A percentile compares a stretch with the other conserved stretches of the same genome.
phyloP scores from a whole-genome alignment of 768 basidiomycete species.

The Asterophora lycoperdoides region DNA sequence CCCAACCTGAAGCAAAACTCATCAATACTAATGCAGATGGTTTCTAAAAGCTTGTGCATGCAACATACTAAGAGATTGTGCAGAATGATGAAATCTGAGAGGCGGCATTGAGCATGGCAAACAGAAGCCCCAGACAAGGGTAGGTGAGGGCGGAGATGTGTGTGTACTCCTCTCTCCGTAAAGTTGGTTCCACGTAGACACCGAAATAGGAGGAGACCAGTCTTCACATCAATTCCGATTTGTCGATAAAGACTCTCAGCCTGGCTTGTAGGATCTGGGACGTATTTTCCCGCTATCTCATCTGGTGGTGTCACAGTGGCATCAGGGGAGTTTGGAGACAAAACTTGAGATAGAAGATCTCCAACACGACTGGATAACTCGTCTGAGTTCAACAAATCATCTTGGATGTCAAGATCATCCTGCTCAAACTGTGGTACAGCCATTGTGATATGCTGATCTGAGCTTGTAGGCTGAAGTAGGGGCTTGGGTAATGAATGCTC shows the following conservation, averaged over 20 bases:
- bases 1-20: conserved; percentile 12
- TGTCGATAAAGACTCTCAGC: conserved; percentile 15
- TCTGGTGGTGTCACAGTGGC: neutral
- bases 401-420: too few species aligned
- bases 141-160: conserved; percentile 19
- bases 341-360: neutral
- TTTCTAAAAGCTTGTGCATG: too few species aligned
- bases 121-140: conserved; percentile 22
- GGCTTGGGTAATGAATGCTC: too few species aligned
- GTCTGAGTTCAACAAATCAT: too few species aligned
- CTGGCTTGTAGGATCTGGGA: neutral
- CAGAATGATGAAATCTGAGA: conserved; percentile 20
- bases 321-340: neutral
- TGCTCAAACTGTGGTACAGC: too few species aligned
- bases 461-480: too few species aligned
- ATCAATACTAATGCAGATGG: too few species aligned
- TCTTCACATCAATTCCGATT: conserved; percentile 16
- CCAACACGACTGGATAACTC: too few species aligned
- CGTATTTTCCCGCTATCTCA: neutral
- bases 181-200: conserved; percentile 30
- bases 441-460: too few species aligned
- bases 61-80: conserved; percentile 19
- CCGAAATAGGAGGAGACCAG: conserved; percentile 21
- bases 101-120: conserved; percentile 16
- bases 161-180: conserved; percentile 34